Evolutionary conservation across 169 alveolate genomes (phyloP).

Genomic region (Eimeria maxima): DNA sequence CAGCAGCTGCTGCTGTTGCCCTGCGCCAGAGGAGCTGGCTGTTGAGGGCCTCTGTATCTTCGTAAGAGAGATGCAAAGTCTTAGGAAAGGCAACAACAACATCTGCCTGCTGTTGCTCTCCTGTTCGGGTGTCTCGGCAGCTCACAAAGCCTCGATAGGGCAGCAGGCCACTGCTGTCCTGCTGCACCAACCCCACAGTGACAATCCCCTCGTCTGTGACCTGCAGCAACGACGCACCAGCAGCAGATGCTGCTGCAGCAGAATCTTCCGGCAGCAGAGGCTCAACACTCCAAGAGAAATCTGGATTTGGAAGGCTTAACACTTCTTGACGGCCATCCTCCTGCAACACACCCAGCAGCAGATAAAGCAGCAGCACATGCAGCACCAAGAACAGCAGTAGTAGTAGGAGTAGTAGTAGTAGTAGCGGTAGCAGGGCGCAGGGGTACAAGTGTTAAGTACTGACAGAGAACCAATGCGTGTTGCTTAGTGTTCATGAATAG

Average conservation of each 20-base stretch:
- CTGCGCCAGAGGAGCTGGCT: neutral
- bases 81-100: constrained; percentile 40
- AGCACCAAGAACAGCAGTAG: too few relatives aligned
- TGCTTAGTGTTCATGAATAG: too few relatives aligned
- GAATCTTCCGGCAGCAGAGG: too few relatives aligned
- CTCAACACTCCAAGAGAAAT: constrained; percentile 1
- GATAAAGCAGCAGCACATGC: neutral
- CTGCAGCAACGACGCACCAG: neutral
- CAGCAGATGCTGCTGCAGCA: too few relatives aligned
- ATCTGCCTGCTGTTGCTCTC: constrained; percentile 81
- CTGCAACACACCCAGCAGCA: constrained; percentile 63
- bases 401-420: too few relatives aligned
- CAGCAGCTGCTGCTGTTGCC: constrained; percentile 21
- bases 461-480: too few relatives aligned
- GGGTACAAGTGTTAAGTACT: too few relatives aligned
- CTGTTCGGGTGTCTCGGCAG: constrained; percentile 57
- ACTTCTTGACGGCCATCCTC: constrained; percentile 65
- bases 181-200: constrained; percentile 1
- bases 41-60: constrained; percentile 12
- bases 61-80: constrained; percentile 40
- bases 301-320: neutral
- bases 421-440: too few relatives aligned
- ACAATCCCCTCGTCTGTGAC: constrained; percentile 36
- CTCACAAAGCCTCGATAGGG: constrained; percentile 1
- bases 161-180: neutral